Evolutionary conservation across 2,329 filamentous ascomycete species (phyloP).

Genomic region (Calonectria pseudoreteaudii): DNA sequence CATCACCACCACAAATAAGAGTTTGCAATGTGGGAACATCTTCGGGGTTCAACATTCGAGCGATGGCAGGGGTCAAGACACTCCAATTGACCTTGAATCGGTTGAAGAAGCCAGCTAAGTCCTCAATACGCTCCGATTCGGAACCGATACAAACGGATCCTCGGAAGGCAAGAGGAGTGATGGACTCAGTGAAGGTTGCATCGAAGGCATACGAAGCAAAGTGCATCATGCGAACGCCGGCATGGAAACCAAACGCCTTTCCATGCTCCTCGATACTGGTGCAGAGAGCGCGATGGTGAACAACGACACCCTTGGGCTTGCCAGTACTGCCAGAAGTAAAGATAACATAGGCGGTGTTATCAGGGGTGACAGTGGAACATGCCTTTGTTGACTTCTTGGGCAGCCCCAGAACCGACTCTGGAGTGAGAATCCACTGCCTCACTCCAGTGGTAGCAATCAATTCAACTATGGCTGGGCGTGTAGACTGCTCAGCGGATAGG

Average conservation of each 20-base stretch:
- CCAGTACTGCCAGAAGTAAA: constrained; percentile 39
- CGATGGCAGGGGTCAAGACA: constrained; percentile 32
- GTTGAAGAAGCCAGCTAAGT: constrained; percentile 22
- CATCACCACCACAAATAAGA: constrained; percentile 39
- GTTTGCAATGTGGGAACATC: constrained; percentile 35
- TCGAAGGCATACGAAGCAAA: constrained; percentile 50
- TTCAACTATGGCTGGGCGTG: background rate
- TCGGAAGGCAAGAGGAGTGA: constrained; percentile 35
- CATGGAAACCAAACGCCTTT: constrained; percentile 27
- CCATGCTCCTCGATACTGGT: constrained; percentile 10
- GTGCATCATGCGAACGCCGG: constrained; percentile 42
- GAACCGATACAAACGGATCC: constrained; percentile 31
- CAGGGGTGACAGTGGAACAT: background rate
- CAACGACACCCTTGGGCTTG: constrained; percentile 30
- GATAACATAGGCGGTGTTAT: constrained; percentile 30
- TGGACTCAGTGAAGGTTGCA: constrained; percentile 39
- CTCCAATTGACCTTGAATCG: constrained; percentile 32
- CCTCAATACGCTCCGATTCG: constrained; percentile 31
- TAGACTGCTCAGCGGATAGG: background rate
- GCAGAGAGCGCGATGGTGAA: constrained; percentile 31
- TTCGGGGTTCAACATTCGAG: constrained; percentile 26
- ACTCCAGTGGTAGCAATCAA: background rate
- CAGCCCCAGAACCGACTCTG: background rate
- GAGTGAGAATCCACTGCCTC: constrained; percentile 1
- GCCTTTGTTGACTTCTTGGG: background rate